A percentile compares a stretch with the other conserved stretches of the same genome.
These are phyloP conservation scores for Medicago arabica DNA, from an alignment of 306 rosid genomes.

Conservation along the genomic window DNA sequence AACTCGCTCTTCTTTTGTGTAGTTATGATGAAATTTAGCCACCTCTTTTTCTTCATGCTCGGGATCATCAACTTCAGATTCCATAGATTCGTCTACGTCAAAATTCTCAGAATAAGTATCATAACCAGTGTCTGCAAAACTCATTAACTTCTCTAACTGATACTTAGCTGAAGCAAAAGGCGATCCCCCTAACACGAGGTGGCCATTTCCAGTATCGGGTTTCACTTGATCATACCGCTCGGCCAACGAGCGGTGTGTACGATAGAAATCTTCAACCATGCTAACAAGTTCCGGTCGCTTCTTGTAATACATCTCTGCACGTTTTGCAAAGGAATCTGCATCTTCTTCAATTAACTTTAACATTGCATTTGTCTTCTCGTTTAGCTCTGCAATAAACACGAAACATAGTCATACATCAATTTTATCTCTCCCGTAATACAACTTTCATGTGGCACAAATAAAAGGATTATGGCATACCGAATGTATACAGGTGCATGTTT, in stretches of 20 bases:
- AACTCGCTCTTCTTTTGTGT: conserved; percentile 37
- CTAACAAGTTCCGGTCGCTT: conserved; percentile 77
- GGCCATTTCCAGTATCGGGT: conserved; percentile 62
- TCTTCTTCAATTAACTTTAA: conserved; percentile 74
- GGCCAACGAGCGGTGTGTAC: conserved; percentile 75
- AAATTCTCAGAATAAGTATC: conserved; percentile 65
- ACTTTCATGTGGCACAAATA: not conserved
- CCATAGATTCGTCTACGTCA: conserved; percentile 59
- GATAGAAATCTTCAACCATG: conserved; percentile 85
- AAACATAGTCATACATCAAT: conserved; percentile 6
- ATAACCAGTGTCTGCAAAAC: conserved; percentile 50
- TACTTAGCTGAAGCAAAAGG: conserved; percentile 66
- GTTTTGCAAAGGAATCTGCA: conserved; percentile 86
- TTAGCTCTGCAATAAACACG: conserved; percentile 59
- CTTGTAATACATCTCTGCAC: conserved; percentile 97
- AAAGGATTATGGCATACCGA: not conserved
- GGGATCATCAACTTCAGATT: conserved; percentile 89
- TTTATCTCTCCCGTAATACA: not conserved
- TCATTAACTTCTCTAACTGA: conserved; percentile 48
- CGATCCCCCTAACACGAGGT: conserved; percentile 51
- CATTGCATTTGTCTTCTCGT: conserved; percentile 72
- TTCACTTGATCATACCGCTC: conserved; percentile 80
- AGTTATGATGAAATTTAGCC: conserved; percentile 33
- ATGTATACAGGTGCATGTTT: not conserved
- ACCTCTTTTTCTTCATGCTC: conserved; percentile 46